Percentiles rank a stretch among this genome's conserved stretches.
These are phyloP conservation scores for Celoporthe dispersa DNA, from an alignment of 2,329 filamentous ascomycete genomes.

Conservation along the genomic window DNA sequence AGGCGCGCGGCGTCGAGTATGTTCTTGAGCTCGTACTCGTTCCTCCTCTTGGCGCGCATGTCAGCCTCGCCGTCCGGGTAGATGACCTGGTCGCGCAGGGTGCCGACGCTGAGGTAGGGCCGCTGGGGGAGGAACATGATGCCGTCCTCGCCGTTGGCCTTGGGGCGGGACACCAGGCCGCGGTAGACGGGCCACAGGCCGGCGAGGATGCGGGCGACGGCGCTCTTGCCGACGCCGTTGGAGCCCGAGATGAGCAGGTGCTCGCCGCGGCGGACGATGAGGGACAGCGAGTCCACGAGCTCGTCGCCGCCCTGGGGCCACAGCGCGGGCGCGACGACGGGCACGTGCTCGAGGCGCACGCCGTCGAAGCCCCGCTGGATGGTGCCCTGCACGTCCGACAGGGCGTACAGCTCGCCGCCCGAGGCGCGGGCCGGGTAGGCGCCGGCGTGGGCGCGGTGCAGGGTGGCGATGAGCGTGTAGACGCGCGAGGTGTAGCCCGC, in stretches of 20 bases:
- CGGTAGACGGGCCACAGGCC: constrained; percentile 97
- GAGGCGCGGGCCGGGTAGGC: constrained; percentile 76
- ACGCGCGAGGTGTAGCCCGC: constrained; percentile 96
- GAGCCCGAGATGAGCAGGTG: constrained; percentile 93
- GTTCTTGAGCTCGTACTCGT: constrained; percentile 76
- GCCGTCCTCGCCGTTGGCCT: constrained; percentile 79
- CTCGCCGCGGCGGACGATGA: constrained; percentile 88
- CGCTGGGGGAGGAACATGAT: constrained; percentile 99
- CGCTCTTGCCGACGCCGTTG: constrained; percentile 92
- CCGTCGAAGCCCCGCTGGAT: constrained; percentile 95
- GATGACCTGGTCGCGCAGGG: constrained; percentile 94
- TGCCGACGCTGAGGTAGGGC: constrained; percentile 89
- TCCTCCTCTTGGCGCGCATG: constrained; percentile 81
- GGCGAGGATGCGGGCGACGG: constrained; percentile 84
- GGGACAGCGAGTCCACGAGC: constrained; percentile 83
- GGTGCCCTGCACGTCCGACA: constrained; percentile 91
- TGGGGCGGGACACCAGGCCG: constrained; percentile 86
- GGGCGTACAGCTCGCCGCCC: constrained; percentile 83
- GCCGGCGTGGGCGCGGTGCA: constrained; percentile 90
- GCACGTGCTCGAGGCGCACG: constrained; percentile 89
- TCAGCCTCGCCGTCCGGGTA: constrained; percentile 95
- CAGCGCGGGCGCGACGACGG: constrained; percentile 84
- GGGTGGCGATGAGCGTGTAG: constrained; percentile 91
- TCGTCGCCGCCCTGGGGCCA: constrained; percentile 93
- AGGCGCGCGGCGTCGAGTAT: constrained; percentile 83